Conservation (phyloP, 129 eudicot species). For the Flaveria sonorensis region DNA sequence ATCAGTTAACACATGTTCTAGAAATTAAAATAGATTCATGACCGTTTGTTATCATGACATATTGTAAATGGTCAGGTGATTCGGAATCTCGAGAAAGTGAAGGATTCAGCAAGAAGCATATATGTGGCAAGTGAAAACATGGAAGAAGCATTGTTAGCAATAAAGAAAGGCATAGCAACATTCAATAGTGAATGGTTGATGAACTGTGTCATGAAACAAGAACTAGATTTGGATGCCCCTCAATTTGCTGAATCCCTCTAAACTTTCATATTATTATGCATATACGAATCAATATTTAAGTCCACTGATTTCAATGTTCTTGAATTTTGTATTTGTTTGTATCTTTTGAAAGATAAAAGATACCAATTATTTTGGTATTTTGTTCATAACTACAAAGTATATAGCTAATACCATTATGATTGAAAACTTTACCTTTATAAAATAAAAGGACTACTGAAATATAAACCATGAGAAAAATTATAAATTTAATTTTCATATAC, state of each 20-base stretch:
- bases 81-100: conserved; percentile 35
- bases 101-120: conserved; percentile 51
- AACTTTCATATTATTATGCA: not conserved
- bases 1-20: not conserved
- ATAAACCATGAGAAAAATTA: too few species aligned
- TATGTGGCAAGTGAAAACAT: conserved; percentile 78
- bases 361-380: not conserved
- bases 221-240: conserved; percentile 77
- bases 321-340: not conserved
- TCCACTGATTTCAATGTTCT: too few species aligned
- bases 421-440: too few species aligned
- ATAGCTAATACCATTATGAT: too few species aligned
- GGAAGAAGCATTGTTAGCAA: conserved; percentile 78
- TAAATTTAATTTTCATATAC: too few species aligned
- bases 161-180: conserved; percentile 66
- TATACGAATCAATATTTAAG: not conserved
- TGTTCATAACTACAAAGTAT: not conserved
- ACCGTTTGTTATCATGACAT: not conserved
- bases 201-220: conserved; percentile 92
- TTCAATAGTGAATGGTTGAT: conserved; percentile 87
- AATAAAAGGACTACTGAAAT: too few species aligned
- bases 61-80: conserved; percentile 54
- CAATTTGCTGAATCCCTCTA: conserved; percentile 69
- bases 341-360: not conserved
- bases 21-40: not conserved